phyloP scores from a whole-genome alignment of 2,329 filamentous ascomycete species.

The Nannizzia gypsea region DNA sequence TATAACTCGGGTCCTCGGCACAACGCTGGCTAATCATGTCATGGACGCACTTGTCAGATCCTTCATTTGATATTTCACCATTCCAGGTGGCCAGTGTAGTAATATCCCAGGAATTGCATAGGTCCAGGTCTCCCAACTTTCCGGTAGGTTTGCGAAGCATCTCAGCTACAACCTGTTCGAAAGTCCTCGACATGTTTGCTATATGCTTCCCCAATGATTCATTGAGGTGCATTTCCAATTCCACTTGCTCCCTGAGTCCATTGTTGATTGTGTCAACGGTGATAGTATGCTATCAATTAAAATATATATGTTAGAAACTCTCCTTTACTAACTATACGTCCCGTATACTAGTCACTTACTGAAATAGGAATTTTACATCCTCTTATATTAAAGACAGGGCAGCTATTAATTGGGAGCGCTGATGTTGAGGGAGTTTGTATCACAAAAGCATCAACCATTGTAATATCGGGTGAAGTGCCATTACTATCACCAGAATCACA shows the following conservation, averaged over 20 bases:
- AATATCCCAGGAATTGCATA: background rate
- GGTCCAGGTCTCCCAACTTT: background rate
- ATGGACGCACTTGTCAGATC: background rate
- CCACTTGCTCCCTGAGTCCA: background rate
- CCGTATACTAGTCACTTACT: background rate
- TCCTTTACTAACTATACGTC: background rate
- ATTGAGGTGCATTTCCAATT: background rate
- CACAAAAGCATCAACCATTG: background rate
- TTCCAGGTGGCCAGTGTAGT: background rate
- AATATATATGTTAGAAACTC: background rate
- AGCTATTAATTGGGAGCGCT: background rate
- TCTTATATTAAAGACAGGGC: background rate
- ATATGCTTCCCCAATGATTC: background rate
- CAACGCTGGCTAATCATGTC: background rate
- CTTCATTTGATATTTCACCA: background rate
- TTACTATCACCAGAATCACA: background rate
- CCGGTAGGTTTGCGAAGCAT: constrained; percentile 2
- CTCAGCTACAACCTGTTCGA: constrained; percentile 2
- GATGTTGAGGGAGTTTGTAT: background rate
- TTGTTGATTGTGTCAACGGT: background rate
- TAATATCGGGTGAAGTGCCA: background rate
- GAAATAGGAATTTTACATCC: background rate
- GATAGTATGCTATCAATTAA: background rate
- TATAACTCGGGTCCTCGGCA: background rate
- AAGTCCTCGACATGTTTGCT: background rate